Conservation (phyloP, 2,329 filamentous ascomycete genomes). For the Amauroascus verrucosus region DNA sequence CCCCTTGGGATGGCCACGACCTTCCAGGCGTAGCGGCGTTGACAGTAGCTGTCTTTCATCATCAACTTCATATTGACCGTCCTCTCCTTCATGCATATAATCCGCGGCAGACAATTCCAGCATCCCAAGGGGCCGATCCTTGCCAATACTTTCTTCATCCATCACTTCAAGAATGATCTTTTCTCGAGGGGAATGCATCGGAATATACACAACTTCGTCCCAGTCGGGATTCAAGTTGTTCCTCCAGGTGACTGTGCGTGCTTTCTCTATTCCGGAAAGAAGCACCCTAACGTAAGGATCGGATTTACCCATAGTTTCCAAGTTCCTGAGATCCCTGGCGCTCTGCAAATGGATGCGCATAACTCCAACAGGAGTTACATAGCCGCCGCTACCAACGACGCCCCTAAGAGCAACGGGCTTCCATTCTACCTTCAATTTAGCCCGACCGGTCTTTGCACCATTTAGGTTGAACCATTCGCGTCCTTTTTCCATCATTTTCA, state of each 20-base stretch:
- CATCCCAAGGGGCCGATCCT: conserved; percentile 76
- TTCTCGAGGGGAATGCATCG: conserved; percentile 74
- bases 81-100: conserved; percentile 66
- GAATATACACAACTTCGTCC: conserved; percentile 91
- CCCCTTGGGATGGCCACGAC: conserved; percentile 66
- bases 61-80: conserved; percentile 69
- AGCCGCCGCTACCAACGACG: conserved; percentile 66
- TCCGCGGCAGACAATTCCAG: conserved; percentile 68
- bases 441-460: conserved; percentile 70
- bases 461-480: conserved; percentile 93
- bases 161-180: conserved; percentile 85
- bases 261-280: conserved; percentile 82
- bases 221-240: conserved; percentile 93
- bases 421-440: conserved; percentile 88
- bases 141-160: conserved; percentile 87
- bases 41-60: conserved; percentile 61
- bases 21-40: conserved; percentile 62
- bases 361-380: conserved; percentile 86
- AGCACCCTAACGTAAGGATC: conserved; percentile 87
- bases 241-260: conserved; percentile 84
- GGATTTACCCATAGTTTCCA: conserved; percentile 92
- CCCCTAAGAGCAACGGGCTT: conserved; percentile 84
- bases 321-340: conserved; percentile 73
- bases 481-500: conserved; percentile 81
- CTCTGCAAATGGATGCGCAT: conserved; percentile 87